These are phyloP conservation scores for Tubosaeta sp. DNA, from an alignment of 768 basidiomycete genomes.

Conservation along the genomic window DNA sequence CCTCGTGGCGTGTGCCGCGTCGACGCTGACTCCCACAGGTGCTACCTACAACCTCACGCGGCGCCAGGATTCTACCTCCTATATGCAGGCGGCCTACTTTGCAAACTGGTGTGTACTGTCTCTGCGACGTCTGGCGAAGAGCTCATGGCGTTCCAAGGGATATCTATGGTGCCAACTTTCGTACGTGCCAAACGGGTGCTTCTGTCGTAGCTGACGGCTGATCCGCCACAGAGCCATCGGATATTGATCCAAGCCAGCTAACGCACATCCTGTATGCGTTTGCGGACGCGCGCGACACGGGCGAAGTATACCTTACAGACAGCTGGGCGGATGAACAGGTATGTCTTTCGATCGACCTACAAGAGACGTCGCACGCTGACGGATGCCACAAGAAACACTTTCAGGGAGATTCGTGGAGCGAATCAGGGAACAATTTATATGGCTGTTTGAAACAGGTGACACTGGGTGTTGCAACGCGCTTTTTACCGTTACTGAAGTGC, in stretches of 20 bases:
- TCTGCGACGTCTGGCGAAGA: background rate
- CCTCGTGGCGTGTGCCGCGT: constrained; percentile 9
- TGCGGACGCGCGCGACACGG: constrained; percentile 63
- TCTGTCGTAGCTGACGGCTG: constrained; percentile 6
- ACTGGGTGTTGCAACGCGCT: background rate
- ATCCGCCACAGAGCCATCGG: constrained; percentile 50
- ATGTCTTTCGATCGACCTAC: background rate
- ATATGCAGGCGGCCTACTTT: constrained; percentile 35
- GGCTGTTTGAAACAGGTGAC: constrained; percentile 75
- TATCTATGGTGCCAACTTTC: constrained; percentile 62
- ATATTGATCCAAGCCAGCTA: constrained; percentile 53
- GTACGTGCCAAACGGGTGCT: constrained; percentile 31
- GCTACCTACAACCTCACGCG: constrained; percentile 2
- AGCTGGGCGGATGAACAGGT: constrained; percentile 71
- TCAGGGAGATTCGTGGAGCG: constrained; percentile 68
- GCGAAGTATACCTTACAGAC: constrained; percentile 64
- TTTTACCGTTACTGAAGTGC: background rate
- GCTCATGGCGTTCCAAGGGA: constrained; percentile 34
- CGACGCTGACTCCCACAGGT: constrained; percentile 5
- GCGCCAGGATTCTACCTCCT: constrained; percentile 14
- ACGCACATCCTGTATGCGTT: constrained; percentile 82
- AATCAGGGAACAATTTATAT: constrained; percentile 73
- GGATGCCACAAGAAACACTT: constrained; percentile 55
- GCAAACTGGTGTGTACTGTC: constrained; percentile 30
- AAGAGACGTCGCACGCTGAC: constrained; percentile 13